phyloP scores from a whole-genome alignment of 179 eudicot genomes.

The Spergularia azorica region DNA sequence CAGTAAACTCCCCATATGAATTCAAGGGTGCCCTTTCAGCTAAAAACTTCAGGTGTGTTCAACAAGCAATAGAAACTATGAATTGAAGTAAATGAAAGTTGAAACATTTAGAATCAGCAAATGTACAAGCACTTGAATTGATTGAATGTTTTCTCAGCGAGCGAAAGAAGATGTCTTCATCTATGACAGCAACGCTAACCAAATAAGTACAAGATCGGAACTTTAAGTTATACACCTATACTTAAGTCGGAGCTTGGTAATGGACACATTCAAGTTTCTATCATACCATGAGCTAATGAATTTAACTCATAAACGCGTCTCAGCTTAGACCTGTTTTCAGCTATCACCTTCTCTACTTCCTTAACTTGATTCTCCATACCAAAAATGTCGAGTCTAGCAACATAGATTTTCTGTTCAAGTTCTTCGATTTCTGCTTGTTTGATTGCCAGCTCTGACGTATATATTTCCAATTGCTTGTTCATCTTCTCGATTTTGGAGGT shows the following conservation, averaged over 20 bases:
- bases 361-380: neutral
- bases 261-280: neutral
- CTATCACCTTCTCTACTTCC: neutral
- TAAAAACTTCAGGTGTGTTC: too few relatives aligned
- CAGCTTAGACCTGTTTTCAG: conserved; percentile 6
- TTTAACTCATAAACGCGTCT: neutral
- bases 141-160: neutral
- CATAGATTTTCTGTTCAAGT: neutral
- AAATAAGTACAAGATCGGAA: neutral
- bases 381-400: neutral
- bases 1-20: too few relatives aligned
- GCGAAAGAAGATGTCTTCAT: neutral
- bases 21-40: too few relatives aligned
- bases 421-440: neutral
- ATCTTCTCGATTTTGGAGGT: neutral
- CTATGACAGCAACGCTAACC: neutral
- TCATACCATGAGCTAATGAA: conserved; percentile 12
- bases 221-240: neutral
- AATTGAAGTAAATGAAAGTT: neutral
- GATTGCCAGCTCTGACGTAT: neutral
- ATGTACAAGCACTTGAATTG: neutral
- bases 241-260: too few relatives aligned
- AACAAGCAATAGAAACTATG: too few relatives aligned
- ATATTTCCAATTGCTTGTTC: neutral
- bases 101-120: neutral